These are phyloP conservation scores for Naganishia onofrii DNA, from an alignment of 768 basidiomycete genomes.

Conservation along the genomic window DNA sequence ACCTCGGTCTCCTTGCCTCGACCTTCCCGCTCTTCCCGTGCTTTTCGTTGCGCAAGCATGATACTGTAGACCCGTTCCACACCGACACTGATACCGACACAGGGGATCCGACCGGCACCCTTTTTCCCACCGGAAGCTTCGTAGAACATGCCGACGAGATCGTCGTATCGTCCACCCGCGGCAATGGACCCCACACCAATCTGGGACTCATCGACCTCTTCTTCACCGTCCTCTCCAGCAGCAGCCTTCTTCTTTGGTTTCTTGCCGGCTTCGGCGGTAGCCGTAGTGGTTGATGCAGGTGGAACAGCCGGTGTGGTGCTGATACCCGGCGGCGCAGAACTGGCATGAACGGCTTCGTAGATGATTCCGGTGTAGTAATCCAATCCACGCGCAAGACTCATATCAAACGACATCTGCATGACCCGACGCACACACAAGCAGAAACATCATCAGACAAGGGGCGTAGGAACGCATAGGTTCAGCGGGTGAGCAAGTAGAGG, in stretches of 20 bases:
- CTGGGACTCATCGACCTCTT: conserved; percentile 86
- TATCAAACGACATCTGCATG: conserved; percentile 87
- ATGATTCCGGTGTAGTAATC: conserved; percentile 99
- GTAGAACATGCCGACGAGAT: conserved; percentile 82
- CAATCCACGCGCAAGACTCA: conserved; percentile 92
- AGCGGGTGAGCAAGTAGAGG: too few relatives aligned
- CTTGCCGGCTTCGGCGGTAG: conserved; percentile 42
- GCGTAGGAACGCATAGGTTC: too few relatives aligned
- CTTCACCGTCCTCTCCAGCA: conserved; percentile 59
- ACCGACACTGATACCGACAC: conserved; percentile 88
- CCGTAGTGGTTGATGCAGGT: conserved; percentile 43
- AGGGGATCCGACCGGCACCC: conserved; percentile 62
- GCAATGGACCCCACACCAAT: conserved; percentile 98
- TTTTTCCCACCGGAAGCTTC: conserved; percentile 67
- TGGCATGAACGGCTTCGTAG: conserved; percentile 91
- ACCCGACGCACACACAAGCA: neutral
- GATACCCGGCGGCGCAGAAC: conserved; percentile 86
- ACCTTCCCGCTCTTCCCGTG: conserved; percentile 58
- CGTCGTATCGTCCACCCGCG: conserved; percentile 96
- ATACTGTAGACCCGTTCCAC: conserved; percentile 90
- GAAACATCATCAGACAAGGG: too few relatives aligned
- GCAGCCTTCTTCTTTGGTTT: conserved; percentile 29
- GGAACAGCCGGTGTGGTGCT: conserved; percentile 59
- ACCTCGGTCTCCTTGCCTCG: conserved; percentile 89
- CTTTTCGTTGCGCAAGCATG: conserved; percentile 75